These are phyloP conservation scores for Vishniacozyma victoriae DNA, from an alignment of 768 basidiomycete species.

Conservation along the genomic window DNA sequence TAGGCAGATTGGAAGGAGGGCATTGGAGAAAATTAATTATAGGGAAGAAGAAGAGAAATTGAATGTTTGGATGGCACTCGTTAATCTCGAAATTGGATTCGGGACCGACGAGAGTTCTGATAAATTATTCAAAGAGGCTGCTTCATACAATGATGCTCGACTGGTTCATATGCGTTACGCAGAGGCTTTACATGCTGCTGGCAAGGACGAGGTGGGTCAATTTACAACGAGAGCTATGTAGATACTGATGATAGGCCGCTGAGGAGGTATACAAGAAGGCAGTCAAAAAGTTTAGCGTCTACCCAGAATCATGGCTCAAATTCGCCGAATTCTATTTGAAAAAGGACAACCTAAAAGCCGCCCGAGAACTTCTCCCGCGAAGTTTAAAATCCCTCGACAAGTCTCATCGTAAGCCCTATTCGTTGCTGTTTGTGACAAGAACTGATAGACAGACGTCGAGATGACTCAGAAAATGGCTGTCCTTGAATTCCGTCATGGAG, in stretches of 20 bases:
- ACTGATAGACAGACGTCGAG: conserved; percentile 65
- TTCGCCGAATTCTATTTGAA: conserved; percentile 75
- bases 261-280: conserved; percentile 84
- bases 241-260: conserved; percentile 60
- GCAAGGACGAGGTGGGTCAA: conserved; percentile 65
- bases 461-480: conserved; percentile 92
- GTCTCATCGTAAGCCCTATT: conserved; percentile 70
- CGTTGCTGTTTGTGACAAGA: background rate
- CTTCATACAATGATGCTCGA: conserved; percentile 84
- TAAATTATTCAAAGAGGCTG: conserved; percentile 80
- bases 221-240: background rate
- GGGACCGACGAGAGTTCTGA: conserved; percentile 78
- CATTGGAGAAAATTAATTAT: conserved; percentile 81
- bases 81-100: conserved; percentile 90
- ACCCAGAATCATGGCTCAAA: conserved; percentile 88
- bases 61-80: conserved; percentile 93
- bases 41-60: conserved; percentile 92
- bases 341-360: conserved; percentile 66
- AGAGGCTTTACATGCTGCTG: conserved; percentile 73
- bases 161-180: conserved; percentile 79
- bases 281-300: conserved; percentile 88
- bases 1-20: conserved; percentile 74
- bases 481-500: conserved; percentile 88
- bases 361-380: conserved; percentile 77
- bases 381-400: conserved; percentile 86